Base-by-base conservation (phyloP, 306 rosid genomes). In the Herpetospermum pedunculosum region DNA sequence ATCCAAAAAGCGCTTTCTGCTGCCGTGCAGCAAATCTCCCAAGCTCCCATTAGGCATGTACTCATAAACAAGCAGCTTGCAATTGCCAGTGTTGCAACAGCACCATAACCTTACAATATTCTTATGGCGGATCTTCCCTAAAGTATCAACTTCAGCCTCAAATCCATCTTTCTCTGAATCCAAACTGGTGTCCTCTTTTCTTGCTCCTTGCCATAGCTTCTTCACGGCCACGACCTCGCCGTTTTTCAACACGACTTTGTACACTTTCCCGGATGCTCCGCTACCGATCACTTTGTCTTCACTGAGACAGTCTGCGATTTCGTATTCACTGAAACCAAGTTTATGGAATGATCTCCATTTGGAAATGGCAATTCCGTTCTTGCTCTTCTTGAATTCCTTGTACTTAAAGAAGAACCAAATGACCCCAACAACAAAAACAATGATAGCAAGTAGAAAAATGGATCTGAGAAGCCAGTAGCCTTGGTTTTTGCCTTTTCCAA, bases 1-100 rank as follows among this genome's bases (percentile, higher is more conserved):
- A 80, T 88, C 86, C 83, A 90, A 77, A 81, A 83, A 41, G 44
- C 74, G 63, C 49, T 74, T 81, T 78, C 77, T 88, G 81, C 81
- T 71, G 25, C 85, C 10, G 14, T 85, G 92, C 77, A 90, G 78
- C 78, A 85, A 74, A 74, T 88, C 96, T 40, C 84, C 88, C 38
- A 90, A 71, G 81, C 96, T 90, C 55, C 97, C 97, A 67, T 88
- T 90, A n/a, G 92, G 92, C 97, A 91, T 88, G 46, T 85, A 91
- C 76, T 91, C 97, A 49, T 91, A 91, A 29, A 91, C 97, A 59
- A 91, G 83, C 21, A 91, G 92, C 77, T 84, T 87, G 81, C 78
- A 85, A 44, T 88, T 85, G 19, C 89, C 85, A 15, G 67, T 75
- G 74, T 81, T 81, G 83, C 87, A 91, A 70, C 97, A 91, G 71